Evolutionary conservation across 2,329 filamentous ascomycete genomes (phyloP).

Genomic region (Nannizzia gypsea): DNA sequence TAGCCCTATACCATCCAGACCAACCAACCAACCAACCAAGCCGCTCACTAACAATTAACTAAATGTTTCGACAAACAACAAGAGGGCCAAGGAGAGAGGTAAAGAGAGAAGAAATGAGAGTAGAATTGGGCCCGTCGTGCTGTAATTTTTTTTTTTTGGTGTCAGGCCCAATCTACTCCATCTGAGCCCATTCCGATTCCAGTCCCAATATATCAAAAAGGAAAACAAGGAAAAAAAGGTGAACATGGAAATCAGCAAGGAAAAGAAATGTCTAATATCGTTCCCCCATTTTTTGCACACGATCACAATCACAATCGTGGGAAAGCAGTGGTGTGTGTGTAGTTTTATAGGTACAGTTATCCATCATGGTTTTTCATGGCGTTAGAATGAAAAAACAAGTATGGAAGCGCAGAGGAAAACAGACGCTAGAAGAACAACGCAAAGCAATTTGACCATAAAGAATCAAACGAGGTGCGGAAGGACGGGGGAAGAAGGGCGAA

Average conservation of each 20-base stretch:
- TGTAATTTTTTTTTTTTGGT: no score
- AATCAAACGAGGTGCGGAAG: neutral
- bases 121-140: neutral
- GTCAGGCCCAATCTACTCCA: neutral
- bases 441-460: neutral
- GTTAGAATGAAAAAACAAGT: conserved; percentile 1
- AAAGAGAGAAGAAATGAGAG: neutral
- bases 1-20: neutral
- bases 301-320: neutral
- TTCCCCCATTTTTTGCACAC: neutral
- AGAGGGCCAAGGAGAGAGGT: neutral
- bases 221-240: neutral
- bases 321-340: neutral
- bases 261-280: neutral
- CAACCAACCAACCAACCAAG: neutral
- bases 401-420: neutral
- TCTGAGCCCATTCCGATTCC: neutral
- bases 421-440: neutral
- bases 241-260: no score
- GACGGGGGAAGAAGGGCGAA: neutral
- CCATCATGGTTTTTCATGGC: conserved; percentile 17
- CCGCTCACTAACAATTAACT: neutral
- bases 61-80: neutral
- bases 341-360: neutral
- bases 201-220: neutral